These are phyloP conservation scores for Rhizopus delemar DNA, from an alignment of 371 early-diverging fungal genomes.

Conservation along the genomic window DNA sequence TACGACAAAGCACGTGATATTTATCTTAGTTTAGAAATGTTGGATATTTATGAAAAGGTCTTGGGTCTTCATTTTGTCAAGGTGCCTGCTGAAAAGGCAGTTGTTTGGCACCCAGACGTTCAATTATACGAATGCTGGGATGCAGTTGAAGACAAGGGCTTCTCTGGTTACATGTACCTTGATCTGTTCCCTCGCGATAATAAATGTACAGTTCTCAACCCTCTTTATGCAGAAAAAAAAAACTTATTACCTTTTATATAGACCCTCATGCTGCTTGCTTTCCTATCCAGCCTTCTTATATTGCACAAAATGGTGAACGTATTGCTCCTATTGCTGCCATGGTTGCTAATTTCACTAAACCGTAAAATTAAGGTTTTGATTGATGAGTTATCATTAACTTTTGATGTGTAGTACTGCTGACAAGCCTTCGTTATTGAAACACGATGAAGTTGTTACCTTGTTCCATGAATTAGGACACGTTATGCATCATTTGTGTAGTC, in stretches of 20 bases:
- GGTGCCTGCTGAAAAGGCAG: conserved; percentile 55
- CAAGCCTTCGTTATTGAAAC: conserved; percentile 79
- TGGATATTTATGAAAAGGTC: conserved; percentile 71
- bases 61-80: conserved; percentile 66
- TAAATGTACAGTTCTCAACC: conserved; percentile 44
- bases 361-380: conserved; percentile 33
- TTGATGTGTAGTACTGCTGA: conserved; percentile 52
- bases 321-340: conserved; percentile 77
- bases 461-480: conserved; percentile 86
- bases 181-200: conserved; percentile 79
- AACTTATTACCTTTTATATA: conserved; percentile 26
- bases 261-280: conserved; percentile 76
- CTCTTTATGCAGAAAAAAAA: no score
- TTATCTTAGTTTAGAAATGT: conserved; percentile 51
- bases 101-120: conserved; percentile 75
- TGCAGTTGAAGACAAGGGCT: conserved; percentile 48
- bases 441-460: conserved; percentile 77
- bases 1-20: background rate
- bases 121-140: conserved; percentile 71
- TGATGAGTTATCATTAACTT: background rate
- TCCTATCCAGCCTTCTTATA: conserved; percentile 67
- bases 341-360: conserved; percentile 84
- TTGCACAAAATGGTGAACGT: conserved; percentile 48
- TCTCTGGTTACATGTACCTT: conserved; percentile 78
- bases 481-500: conserved; percentile 79